Evolutionary conservation across 371 early-diverging fungal species (phyloP).

Genomic region (Synchytrium microbalum): DNA sequence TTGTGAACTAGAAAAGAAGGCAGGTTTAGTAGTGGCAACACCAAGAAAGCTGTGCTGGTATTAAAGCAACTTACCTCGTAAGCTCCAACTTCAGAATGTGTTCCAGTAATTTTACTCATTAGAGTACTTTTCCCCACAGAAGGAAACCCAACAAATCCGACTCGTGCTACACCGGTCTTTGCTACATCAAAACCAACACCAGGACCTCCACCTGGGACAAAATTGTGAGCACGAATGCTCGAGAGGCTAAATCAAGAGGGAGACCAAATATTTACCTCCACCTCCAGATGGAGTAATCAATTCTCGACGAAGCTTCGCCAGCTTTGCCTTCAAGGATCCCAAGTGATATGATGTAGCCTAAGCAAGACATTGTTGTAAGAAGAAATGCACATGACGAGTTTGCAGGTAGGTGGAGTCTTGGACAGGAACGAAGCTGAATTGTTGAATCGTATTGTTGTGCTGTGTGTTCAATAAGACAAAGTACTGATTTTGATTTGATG

Average conservation of each 20-base stretch:
- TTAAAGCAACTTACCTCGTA: slow-evolving; percentile 9
- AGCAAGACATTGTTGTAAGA: too few relatives aligned
- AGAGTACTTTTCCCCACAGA: slow-evolving; percentile 98
- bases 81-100: slow-evolving; percentile 82
- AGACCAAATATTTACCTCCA: slow-evolving; percentile 81
- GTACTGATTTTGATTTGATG: too few relatives aligned
- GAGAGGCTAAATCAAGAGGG: slow-evolving; percentile 91
- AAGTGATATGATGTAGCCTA: slow-evolving; percentile 62
- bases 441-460: too few relatives aligned
- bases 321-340: slow-evolving; percentile 57
- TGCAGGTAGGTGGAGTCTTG: too few relatives aligned
- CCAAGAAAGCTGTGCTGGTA: background rate
- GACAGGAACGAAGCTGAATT: too few relatives aligned
- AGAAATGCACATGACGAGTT: too few relatives aligned
- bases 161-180: slow-evolving; percentile 41
- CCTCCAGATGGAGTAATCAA: slow-evolving; percentile 77
- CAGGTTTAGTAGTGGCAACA: background rate
- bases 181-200: slow-evolving; percentile 62
- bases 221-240: slow-evolving; percentile 89
- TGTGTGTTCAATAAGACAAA: too few relatives aligned
- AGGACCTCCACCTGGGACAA: slow-evolving; percentile 90
- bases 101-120: slow-evolving; percentile 92
- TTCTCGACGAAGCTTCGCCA: slow-evolving; percentile 77
- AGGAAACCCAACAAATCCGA: slow-evolving; percentile 68
- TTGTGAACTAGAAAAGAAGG: slow-evolving; percentile 64